These are phyloP conservation scores for Phylloporus sp. DNA, from an alignment of 768 basidiomycete genomes.

Conservation along the genomic window DNA sequence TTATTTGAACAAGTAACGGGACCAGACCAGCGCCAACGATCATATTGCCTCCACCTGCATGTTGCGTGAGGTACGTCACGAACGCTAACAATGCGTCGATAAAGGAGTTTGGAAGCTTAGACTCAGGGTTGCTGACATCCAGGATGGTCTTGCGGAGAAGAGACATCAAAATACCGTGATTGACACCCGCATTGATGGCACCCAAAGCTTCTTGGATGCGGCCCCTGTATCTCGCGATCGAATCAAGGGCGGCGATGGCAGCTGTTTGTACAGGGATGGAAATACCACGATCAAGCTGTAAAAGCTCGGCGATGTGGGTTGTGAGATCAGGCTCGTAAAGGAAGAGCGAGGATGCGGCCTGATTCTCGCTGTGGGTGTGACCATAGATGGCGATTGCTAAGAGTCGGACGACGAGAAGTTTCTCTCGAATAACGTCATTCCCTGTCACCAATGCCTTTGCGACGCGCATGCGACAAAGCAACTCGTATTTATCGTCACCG, in stretches of 20 bases:
- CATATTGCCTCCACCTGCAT: slow-evolving; percentile 86
- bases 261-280: slow-evolving; percentile 74
- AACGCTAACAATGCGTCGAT: slow-evolving; percentile 84
- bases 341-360: slow-evolving; percentile 79
- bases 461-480: slow-evolving; percentile 81
- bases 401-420: slow-evolving; percentile 76
- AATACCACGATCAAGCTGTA: slow-evolving; percentile 75
- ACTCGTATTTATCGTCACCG: slow-evolving; percentile 80
- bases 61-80: slow-evolving; percentile 81
- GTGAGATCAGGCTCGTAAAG: slow-evolving; percentile 94
- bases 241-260: slow-evolving; percentile 87
- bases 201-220: slow-evolving; percentile 85
- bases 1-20: slow-evolving; percentile 82
- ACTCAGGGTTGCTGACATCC: slow-evolving; percentile 65
- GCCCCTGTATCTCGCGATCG: slow-evolving; percentile 77
- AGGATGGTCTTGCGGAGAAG: slow-evolving; percentile 77
- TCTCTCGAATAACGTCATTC: slow-evolving; percentile 62
- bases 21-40: slow-evolving; percentile 92
- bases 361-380: slow-evolving; percentile 77
- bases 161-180: slow-evolving; percentile 92
- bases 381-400: slow-evolving; percentile 89
- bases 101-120: slow-evolving; percentile 66
- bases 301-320: slow-evolving; percentile 80
- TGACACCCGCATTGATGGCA: slow-evolving; percentile 91
- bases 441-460: slow-evolving; percentile 64